Evolutionary conservation across 805 yeast genomes (phyloP).

Genomic region (Priceomyces castillae): DNA sequence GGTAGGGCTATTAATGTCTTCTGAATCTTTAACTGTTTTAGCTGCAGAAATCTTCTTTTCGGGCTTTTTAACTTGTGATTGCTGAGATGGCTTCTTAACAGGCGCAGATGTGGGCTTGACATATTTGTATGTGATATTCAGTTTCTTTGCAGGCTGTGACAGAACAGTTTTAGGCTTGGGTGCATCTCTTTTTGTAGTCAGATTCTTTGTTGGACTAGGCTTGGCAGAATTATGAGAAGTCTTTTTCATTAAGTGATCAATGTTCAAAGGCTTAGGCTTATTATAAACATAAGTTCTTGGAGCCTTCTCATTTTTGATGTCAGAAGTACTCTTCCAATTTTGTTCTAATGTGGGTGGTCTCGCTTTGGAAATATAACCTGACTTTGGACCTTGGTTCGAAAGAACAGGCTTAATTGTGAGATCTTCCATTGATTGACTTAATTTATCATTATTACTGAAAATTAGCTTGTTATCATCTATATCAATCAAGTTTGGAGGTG

Average conservation of each 20-base stretch:
- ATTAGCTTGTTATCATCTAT: constrained; percentile 37
- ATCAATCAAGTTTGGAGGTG: constrained; percentile 60
- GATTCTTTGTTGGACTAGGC: constrained; percentile 1
- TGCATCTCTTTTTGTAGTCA: constrained; percentile 5
- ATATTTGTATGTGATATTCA: constrained; percentile 34
- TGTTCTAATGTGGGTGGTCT: constrained; percentile 16
- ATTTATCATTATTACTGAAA: constrained; percentile 2
- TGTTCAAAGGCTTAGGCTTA: constrained; percentile 40
- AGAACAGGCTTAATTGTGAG: constrained; percentile 15
- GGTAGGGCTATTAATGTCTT: constrained; percentile 20
- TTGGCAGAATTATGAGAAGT: constrained; percentile 2
- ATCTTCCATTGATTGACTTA: constrained; percentile 22
- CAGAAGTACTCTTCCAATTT: constrained; percentile 24
- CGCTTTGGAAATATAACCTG: constrained; percentile 8
- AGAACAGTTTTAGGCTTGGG: constrained; percentile 2
- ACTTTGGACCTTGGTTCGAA: constrained; percentile 8
- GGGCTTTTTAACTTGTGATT: background rate
- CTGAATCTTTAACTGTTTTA: constrained; percentile 5
- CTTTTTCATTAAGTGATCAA: constrained; percentile 30
- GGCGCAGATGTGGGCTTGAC: constrained; percentile 9
- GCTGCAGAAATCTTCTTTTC: constrained; percentile 2
- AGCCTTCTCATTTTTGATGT: constrained; percentile 12
- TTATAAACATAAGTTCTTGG: constrained; percentile 30
- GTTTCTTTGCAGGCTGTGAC: constrained; percentile 16
- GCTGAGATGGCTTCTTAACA: constrained; percentile 1